phyloP scores from a whole-genome alignment of 2,329 filamentous ascomycete species.

The Neonectria faginata region DNA sequence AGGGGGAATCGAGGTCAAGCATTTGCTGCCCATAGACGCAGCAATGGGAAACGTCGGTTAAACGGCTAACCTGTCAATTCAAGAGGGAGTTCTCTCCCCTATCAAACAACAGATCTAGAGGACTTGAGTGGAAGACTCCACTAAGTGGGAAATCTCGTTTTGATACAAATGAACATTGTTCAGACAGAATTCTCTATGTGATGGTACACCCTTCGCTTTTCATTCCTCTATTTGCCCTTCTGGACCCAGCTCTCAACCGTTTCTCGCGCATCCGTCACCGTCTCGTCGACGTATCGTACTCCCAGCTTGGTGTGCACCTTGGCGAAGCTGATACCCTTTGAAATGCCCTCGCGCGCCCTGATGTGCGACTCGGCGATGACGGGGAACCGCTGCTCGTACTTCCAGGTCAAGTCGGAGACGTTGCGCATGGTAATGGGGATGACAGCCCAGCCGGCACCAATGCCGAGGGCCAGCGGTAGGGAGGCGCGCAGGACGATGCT shows the following conservation, averaged over 20 bases:
- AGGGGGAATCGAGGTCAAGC: conserved; percentile 11
- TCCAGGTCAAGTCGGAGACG: conserved; percentile 86
- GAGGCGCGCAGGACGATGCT: conserved; percentile 83
- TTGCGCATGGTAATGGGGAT: conserved; percentile 93
- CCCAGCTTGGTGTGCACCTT: conserved; percentile 79
- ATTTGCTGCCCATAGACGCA: conserved; percentile 9
- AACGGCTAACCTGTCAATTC: conserved; percentile 6
- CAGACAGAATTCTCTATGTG: conserved; percentile 49
- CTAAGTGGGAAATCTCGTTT: conserved; percentile 8
- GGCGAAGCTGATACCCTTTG: conserved; percentile 78
- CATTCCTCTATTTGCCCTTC: conserved; percentile 77
- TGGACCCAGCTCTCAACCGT: conserved; percentile 89
- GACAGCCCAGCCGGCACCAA: conserved; percentile 85
- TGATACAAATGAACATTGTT: conserved; percentile 51
- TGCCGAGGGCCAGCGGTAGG: conserved; percentile 81
- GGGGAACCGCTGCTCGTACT: conserved; percentile 91
- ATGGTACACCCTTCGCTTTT: conserved; percentile 51
- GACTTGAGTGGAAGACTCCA: background rate
- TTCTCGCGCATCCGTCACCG: conserved; percentile 80
- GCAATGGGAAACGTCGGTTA: background rate
- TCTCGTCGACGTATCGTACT: conserved; percentile 80
- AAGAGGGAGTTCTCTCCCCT: conserved; percentile 4
- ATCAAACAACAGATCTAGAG: conserved; percentile 9
- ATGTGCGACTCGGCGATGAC: conserved; percentile 85
- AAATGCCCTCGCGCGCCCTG: conserved; percentile 74